A percentile compares a stretch with the other conserved stretches of the same genome.
Conservation (phyloP, 768 basidiomycete genomes). For the Coprinopsis cinerea region DNA sequence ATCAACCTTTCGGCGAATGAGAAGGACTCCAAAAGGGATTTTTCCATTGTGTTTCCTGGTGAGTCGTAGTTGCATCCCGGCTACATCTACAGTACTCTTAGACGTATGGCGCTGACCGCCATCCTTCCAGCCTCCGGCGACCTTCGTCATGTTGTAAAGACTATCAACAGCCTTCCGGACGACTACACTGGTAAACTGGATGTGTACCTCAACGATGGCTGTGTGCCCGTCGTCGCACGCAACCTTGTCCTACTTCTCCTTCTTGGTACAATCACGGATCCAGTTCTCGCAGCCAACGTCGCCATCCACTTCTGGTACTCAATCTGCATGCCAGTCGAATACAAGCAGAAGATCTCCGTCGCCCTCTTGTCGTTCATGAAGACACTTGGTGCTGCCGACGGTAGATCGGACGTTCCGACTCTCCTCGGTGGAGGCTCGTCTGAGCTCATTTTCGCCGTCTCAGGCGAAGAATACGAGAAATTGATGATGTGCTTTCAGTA, state of each 20-base stretch:
- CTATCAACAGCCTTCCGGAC: conserved; percentile 36
- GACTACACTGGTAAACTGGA: conserved; percentile 34
- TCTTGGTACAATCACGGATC: conserved; percentile 28
- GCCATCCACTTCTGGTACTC: conserved; percentile 49
- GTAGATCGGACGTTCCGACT: neutral
- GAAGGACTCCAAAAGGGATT: conserved; percentile 16
- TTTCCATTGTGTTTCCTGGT: conserved; percentile 23
- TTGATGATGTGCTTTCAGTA: too few species aligned
- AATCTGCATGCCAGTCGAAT: conserved; percentile 30
- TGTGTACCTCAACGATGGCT: conserved; percentile 37
- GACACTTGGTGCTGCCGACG: neutral
- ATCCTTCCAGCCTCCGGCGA: conserved; percentile 42
- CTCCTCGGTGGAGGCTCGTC: neutral
- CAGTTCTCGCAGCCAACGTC: conserved; percentile 31
- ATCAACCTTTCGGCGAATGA: conserved; percentile 25
- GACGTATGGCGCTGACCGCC: neutral
- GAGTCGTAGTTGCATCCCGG: conserved; percentile 5
- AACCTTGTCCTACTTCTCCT: conserved; percentile 38
- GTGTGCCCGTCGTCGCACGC: conserved; percentile 26
- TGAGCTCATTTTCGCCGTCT: too few species aligned
- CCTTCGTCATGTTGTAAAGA: conserved; percentile 37
- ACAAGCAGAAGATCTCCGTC: conserved; percentile 17
- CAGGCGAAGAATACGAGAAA: too few species aligned
- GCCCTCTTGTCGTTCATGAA: conserved; percentile 16
- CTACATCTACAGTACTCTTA: too few species aligned